Evolutionary conservation across 441 rosid genomes (phyloP), one percentile per base, ranked within the genome.

Genomic region (Bocquillonia castaneifolia): DNA sequence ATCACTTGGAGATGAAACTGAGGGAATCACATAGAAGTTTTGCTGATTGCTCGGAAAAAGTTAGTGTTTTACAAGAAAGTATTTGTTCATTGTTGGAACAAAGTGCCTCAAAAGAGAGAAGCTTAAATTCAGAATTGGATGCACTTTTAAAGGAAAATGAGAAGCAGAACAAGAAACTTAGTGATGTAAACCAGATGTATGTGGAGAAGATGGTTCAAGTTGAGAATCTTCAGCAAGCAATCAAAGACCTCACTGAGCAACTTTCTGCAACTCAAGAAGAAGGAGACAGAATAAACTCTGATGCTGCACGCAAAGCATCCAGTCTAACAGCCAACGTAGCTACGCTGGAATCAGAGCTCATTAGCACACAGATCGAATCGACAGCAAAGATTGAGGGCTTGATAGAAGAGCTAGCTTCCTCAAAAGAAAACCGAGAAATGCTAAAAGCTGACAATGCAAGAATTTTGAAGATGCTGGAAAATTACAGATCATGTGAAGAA

Each of bases 401-500:
- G 65, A 77, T 65, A 61, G 72, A 39, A n/a, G 82, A 83, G 66
- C 78, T 87, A 42, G 67, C 83, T 37, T 60, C 81, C 52, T 80
- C 78, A 40, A 79, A 72, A 58, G 72, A 75, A 69, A 77, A 71
- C 68, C 81, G 62, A 26, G 84, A 83, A 64, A 72, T 14, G 45
- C 56, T 76, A 67, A 68, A 70, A 72, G 70, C 78, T 36, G 78
- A 82, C 14, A 78, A 78, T 65, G 80, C 53, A 67, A 81, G 67
- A 62, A 53, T 78, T 51, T 56, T 54, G 61, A 76, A 67, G 70
- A 45, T 56, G 72, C 65, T 79, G 79, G 80, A 77, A 75, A 76
- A 60, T 71, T 66, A 63, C 76, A 81, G 69, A 71, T 81, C 73
- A 5, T 63, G 67, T 31, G 90, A 87, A 80, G 88, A 79, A 69